Conservation (phyloP, 1,284 basidiomycete genomes). For the Trametes sp. region DNA sequence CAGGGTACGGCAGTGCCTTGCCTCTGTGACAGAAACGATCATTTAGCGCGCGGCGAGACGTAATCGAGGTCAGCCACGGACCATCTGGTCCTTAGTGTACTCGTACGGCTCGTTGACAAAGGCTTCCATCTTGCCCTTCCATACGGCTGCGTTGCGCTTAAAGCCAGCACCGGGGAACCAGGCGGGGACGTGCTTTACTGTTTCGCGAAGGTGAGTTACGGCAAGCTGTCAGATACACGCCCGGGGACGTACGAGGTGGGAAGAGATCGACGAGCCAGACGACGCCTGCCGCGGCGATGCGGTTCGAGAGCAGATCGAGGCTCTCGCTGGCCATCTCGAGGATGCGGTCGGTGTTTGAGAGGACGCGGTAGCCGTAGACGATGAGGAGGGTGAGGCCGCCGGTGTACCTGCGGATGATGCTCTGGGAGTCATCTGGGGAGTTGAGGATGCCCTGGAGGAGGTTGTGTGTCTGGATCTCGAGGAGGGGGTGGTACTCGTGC, state of each 20-base stretch:
- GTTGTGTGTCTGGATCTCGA: conserved; percentile 55
- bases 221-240: not conserved
- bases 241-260: conserved; percentile 43
- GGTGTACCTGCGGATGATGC: conserved; percentile 53
- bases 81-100: conserved; percentile 63
- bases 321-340: conserved; percentile 67
- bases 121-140: conserved; percentile 72
- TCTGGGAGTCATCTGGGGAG: conserved; percentile 41
- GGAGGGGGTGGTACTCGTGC: conserved; percentile 62
- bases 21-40: conserved; percentile 46
- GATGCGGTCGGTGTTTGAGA: conserved; percentile 60
- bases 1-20: conserved; percentile 61
- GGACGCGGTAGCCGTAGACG: conserved; percentile 69
- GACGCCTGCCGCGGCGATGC: conserved; percentile 67
- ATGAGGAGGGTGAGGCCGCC: conserved; percentile 68
- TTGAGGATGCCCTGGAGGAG: conserved; percentile 43
- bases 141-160: conserved; percentile 58
- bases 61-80: conserved; percentile 39
- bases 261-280: conserved; percentile 76
- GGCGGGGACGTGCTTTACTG: conserved; percentile 42
- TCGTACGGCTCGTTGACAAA: conserved; percentile 72
- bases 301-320: conserved; percentile 59
- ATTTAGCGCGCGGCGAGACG: conserved; percentile 4
- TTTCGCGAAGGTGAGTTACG: conserved; percentile 6
- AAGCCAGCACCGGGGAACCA: conserved; percentile 48